A percentile compares a stretch with the other conserved stretches of the same genome.
These are phyloP conservation scores for Geotrichum restrictum DNA, from an alignment of 1,139 yeast species.

Conservation along the genomic window DNA sequence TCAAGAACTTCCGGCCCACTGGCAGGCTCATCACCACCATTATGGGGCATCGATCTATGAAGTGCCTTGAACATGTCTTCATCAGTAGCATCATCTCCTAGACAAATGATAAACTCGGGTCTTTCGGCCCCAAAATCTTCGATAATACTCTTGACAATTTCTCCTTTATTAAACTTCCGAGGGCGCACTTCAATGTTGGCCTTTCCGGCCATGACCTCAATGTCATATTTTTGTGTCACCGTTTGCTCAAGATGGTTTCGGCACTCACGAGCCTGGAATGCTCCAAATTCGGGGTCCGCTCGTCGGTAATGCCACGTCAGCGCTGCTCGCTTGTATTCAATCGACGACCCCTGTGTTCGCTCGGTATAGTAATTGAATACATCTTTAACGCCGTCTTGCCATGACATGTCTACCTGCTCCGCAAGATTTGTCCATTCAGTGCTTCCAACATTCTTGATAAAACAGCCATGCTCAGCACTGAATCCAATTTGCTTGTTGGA, in stretches of 20 bases:
- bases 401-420: slow-evolving; percentile 80
- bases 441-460: slow-evolving; percentile 64
- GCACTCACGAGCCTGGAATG: slow-evolving; percentile 74
- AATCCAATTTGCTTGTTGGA: slow-evolving; percentile 60
- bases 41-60: slow-evolving; percentile 35
- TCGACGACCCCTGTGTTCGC: slow-evolving; percentile 82
- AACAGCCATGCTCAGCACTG: slow-evolving; percentile 97
- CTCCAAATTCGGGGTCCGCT: slow-evolving; percentile 89
- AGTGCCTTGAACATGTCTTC: slow-evolving; percentile 93
- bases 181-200: slow-evolving; percentile 97
- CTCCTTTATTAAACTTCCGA: slow-evolving; percentile 90
- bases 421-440: slow-evolving; percentile 79
- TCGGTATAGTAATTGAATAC: slow-evolving; percentile 73
- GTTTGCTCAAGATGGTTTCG: slow-evolving; percentile 58
- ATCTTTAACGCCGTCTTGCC: slow-evolving; percentile 80
- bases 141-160: slow-evolving; percentile 79
- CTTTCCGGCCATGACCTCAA: slow-evolving; percentile 96
- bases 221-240: slow-evolving; percentile 66
- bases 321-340: slow-evolving; percentile 89
- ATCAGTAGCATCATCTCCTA: slow-evolving; percentile 95
- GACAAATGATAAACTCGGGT: slow-evolving; percentile 84
- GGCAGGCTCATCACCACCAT: slow-evolving; percentile 42
- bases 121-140: slow-evolving; percentile 9
- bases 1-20: background rate
- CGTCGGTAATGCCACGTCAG: slow-evolving; percentile 97